These are phyloP conservation scores for Rhizopus microsporus DNA, from an alignment of 371 early-diverging fungal genomes.

Conservation along the genomic window DNA sequence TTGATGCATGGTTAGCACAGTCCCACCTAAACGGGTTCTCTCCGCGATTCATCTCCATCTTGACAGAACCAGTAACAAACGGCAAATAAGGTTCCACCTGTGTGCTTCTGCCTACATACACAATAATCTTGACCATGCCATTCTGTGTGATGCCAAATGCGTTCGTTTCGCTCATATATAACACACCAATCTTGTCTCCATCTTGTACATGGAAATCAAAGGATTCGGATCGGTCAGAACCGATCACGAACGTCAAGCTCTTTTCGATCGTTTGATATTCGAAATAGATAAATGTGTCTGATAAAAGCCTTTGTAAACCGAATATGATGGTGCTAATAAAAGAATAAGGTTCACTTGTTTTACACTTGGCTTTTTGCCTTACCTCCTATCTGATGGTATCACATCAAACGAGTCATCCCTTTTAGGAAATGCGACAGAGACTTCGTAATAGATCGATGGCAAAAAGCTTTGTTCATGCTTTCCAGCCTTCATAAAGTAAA, in stretches of 20 bases:
- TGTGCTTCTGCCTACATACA: slow-evolving; percentile 9
- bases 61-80: slow-evolving; percentile 19
- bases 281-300: slow-evolving; percentile 20
- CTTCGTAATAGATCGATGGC: slow-evolving; percentile 44
- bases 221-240: slow-evolving; percentile 15
- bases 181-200: slow-evolving; percentile 36
- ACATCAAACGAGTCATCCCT: slow-evolving; percentile 15
- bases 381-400: slow-evolving; percentile 11
- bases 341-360: not conserved
- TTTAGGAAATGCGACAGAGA: slow-evolving; percentile 15
- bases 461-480: not conserved
- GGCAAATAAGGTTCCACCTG: slow-evolving; percentile 23
- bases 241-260: slow-evolving; percentile 15
- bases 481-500: slow-evolving; percentile 2
- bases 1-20: slow-evolving; percentile 12
- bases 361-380: not conserved
- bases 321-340: slow-evolving; percentile 18
- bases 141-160: slow-evolving; percentile 27
- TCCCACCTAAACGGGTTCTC: slow-evolving; percentile 22
- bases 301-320: slow-evolving; percentile 25
- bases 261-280: slow-evolving; percentile 22
- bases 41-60: slow-evolving; percentile 25
- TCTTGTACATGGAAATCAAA: slow-evolving; percentile 25
- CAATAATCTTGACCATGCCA: slow-evolving; percentile 19
- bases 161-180: slow-evolving; percentile 23